These are phyloP conservation scores for Tetratostichococcus sp. DNA, from an alignment of 139 green algal genomes.

Conservation along the genomic window DNA sequence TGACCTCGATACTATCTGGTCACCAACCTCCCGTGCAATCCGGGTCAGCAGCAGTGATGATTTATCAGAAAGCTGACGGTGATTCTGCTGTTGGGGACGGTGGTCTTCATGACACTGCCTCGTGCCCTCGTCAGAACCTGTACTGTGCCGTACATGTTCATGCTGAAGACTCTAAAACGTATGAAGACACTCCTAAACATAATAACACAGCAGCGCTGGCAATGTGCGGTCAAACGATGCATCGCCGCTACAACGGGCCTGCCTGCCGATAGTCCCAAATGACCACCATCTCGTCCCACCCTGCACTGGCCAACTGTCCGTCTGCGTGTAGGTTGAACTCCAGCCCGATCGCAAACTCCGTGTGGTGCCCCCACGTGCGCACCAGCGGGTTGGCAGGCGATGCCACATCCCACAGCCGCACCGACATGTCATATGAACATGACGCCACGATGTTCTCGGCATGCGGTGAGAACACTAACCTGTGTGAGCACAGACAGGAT, in stretches of 20 bases:
- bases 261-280: constrained; percentile 53
- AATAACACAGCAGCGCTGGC: too few species aligned
- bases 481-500: constrained; percentile 24
- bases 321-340: constrained; percentile 81
- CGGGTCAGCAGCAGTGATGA: too few species aligned
- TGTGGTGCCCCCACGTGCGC: constrained; percentile 79
- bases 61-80: too few species aligned
- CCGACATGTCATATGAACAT: constrained; percentile 94
- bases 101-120: too few species aligned
- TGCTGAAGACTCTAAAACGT: too few species aligned
- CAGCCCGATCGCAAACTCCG: constrained; percentile 87
- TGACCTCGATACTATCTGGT: too few species aligned
- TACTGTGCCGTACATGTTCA: too few species aligned
- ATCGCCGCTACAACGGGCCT: not conserved
- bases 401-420: constrained; percentile 88
- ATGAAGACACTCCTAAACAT: too few species aligned
- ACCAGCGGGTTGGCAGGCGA: constrained; percentile 63
- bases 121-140: too few species aligned
- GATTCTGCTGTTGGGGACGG: too few species aligned
- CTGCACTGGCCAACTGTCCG: constrained; percentile 76
- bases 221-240: too few species aligned
- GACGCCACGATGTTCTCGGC: constrained; percentile 69
- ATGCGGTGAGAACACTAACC: constrained; percentile 88
- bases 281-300: constrained; percentile 77
- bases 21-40: too few species aligned